These are phyloP conservation scores for Blastomyces percursus DNA, from an alignment of 2,329 filamentous ascomycete genomes.

Conservation along the genomic window DNA sequence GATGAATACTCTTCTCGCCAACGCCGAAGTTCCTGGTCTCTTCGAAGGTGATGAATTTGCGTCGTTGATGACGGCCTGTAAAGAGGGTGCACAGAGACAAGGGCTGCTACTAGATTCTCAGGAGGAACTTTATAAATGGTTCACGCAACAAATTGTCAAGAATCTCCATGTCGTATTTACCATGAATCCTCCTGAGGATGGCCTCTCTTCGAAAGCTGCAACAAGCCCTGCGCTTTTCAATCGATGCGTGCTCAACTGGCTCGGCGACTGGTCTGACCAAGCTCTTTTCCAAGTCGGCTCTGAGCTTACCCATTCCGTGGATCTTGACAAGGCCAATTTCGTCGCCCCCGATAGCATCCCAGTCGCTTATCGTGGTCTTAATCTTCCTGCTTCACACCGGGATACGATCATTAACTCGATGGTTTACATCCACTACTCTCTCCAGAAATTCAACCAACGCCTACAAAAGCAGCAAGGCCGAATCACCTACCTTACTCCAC, in stretches of 20 bases:
- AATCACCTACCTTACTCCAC: conserved; percentile 83
- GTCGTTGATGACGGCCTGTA: conserved; percentile 97
- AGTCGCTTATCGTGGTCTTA: conserved; percentile 78
- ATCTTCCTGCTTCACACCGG: conserved; percentile 75
- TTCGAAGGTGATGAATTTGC: conserved; percentile 99
- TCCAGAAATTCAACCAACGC: conserved; percentile 79
- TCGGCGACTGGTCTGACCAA: conserved; percentile 99
- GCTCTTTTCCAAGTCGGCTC: conserved; percentile 95
- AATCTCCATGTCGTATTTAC: conserved; percentile 99
- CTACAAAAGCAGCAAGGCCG: conserved; percentile 86
- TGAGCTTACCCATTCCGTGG: conserved; percentile 91
- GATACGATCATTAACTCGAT: conserved; percentile 94
- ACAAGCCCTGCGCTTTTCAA: conserved; percentile 98
- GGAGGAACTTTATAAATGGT: conserved; percentile 99
- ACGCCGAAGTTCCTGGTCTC: conserved; percentile 96
- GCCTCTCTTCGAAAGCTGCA: conserved; percentile 87
- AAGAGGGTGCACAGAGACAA: conserved; percentile 93
- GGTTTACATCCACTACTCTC: conserved; percentile 96
- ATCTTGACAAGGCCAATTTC: conserved; percentile 81
- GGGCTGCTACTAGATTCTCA: conserved; percentile 91
- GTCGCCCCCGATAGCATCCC: conserved; percentile 81
- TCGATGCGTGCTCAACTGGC: conserved; percentile 99
- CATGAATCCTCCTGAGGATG: conserved; percentile 97
- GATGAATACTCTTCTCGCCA: conserved; percentile 98
- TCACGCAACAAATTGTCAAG: conserved; percentile 97